Evolutionary conservation across 371 early-diverging fungal genomes (phyloP), one percentile per base, ranked within the genome.

Genomic region (Saksenaea vasiformis): DNA sequence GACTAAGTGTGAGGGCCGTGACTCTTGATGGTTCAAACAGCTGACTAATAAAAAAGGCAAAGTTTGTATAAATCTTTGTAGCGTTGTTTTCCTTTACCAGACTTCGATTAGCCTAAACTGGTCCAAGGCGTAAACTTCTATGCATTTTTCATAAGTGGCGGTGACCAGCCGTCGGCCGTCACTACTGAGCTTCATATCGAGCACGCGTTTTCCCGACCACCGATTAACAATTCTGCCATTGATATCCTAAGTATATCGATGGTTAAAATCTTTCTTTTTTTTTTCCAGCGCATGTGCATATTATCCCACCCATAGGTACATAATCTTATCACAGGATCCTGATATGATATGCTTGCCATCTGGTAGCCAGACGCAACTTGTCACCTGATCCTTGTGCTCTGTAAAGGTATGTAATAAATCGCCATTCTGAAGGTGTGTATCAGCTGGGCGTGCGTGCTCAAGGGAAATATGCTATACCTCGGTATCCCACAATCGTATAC

Each of bases 331-430:
- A 43, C 83, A 57, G 57, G 88, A 79, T 8, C 87, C 87, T 1
- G 91, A 86, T 9, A 56, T 57, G 35, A 94, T 79, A 22, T 67
- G 71, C 39, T 78, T 54, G 41, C 83, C 83, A 61, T 85, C 82
- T 14, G 90, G 87, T 7, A 91, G 70, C 92, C 94, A 94, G 26
- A 83, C 87, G 63, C 90, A 90, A 10, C 90, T 76, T 0, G 88
- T 86, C 5, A 90, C 85, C 4, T 80, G 68, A 19, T 91, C 89
- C 0, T 63, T 70, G 72, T 92, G 92, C 13, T 72, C 72, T 15
- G 62, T 26, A 60, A 85, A 80, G 0, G 76, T 79, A 28, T 68
- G 61, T 34, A 72, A 5, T 35, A 61, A 56, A 15, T 54, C 41
- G 13, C 57, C 57, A n/a, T 31, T 28, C 63, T 57, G 56, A 26